Base-by-base conservation (phyloP, 306 rosid genomes). In the Cicer chorassanicum region DNA sequence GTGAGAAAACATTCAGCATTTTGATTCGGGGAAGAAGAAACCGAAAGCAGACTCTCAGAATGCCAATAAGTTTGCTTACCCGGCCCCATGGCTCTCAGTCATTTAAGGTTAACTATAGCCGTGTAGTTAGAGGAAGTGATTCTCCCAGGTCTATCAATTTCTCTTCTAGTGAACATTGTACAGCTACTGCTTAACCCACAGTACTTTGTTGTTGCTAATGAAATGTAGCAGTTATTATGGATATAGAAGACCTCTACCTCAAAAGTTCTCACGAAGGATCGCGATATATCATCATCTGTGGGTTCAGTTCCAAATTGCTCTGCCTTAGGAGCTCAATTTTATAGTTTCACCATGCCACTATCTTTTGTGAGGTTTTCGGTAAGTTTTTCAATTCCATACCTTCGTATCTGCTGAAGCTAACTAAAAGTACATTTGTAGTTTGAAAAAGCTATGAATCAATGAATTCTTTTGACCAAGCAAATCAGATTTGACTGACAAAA, bases 71-170 rank as follows among this genome's bases (percentile, higher is more conserved):
- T 89, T 89, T 89, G 86, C 97, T 95, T 55, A 92, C 76, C 77
- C 92, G 93, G 65, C 98, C 99, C 14, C 83, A 95, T 65, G 92
- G 97, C 70, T 92, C 99, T 72, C 96, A 92, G 88, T 90, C 98
- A 29, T 95, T 95, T 84, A 95, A 95, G 86, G 92, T 85, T 76
- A 81, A 78, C 68, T 85, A 80, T 83, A 95, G 85, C 87, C 90
- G 98, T 60, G 92, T 92, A 43, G 91, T 95, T 51, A 86, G 97
- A 81, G 96, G 95, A 83, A 91, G 82, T 59, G 95, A 94, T 77
- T 68, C 83, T 62, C 83, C 92, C 29, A 94, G 81, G 85, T 63
- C 90, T 45, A 64, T 83, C 78, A 81, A 81, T 85, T 84, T 85
- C 82, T 69, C 94, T 75, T 74, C 95, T 45, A 68, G 81, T 75